These are phyloP conservation scores for Cupressus sempervirens DNA, from an alignment of 75 land plant species.

Conservation along the genomic window DNA sequence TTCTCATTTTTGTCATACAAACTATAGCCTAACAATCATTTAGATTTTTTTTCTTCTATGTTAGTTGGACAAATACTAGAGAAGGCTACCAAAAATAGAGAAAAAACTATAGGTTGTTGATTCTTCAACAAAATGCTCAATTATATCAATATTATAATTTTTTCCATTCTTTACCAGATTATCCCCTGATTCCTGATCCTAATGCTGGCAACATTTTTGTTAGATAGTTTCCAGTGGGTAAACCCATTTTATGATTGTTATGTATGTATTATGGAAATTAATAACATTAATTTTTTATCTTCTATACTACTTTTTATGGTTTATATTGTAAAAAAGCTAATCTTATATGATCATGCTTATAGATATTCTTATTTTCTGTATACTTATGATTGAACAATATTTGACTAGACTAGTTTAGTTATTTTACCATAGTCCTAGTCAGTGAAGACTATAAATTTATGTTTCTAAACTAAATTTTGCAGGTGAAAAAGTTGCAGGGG, in stretches of 20 bases:
- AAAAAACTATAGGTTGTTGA: background rate
- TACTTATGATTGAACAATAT: background rate
- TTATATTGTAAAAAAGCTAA: background rate
- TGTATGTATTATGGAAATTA: background rate
- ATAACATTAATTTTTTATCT: background rate
- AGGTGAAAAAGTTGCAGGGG: slow-evolving; percentile 90
- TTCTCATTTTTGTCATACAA: no score
- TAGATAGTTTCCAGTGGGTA: background rate
- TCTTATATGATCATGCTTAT: background rate
- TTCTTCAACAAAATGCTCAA: background rate
- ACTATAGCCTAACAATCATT: no score
- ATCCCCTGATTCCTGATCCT: background rate
- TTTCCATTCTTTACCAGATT: background rate
- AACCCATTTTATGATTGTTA: background rate
- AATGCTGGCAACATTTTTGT: background rate
- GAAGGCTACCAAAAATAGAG: background rate
- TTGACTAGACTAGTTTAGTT: background rate
- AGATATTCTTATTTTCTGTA: background rate
- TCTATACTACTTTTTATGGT: background rate
- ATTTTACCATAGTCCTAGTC: background rate
- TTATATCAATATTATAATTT: background rate
- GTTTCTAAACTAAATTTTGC: slow-evolving; percentile 1
- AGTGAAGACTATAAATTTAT: background rate
- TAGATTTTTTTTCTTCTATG: no score
- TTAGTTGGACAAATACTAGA: background rate